phyloP scores from a whole-genome alignment of 176 grass and related monocot genomes.

The Oryza coarctata region DNA sequence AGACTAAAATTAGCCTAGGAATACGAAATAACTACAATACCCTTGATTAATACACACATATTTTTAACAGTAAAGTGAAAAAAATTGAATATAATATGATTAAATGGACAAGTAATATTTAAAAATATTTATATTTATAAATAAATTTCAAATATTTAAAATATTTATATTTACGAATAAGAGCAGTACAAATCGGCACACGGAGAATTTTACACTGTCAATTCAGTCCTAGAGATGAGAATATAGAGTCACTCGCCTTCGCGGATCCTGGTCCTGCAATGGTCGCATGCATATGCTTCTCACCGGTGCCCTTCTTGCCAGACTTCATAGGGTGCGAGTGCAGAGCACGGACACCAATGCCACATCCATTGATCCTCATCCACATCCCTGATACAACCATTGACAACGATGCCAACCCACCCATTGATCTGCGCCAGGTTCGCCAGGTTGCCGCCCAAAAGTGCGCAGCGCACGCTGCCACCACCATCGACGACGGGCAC shows the following conservation, averaged over 20 bases:
- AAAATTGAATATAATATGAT: too few species aligned
- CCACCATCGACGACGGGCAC: slow-evolving; percentile 73
- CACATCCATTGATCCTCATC: slow-evolving; percentile 94
- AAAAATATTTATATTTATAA: too few species aligned
- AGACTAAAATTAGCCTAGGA: too few species aligned
- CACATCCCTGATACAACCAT: slow-evolving; percentile 80
- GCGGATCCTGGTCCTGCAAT: slow-evolving; percentile 60
- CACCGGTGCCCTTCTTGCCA: slow-evolving; percentile 77
- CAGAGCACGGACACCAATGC: slow-evolving; percentile 74
- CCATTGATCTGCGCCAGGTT: slow-evolving; percentile 84
- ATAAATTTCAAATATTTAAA: too few species aligned
- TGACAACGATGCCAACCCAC: slow-evolving; percentile 80
- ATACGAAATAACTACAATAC: too few species aligned
- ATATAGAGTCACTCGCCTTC: slow-evolving; percentile 86
- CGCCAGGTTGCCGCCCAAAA: slow-evolving; percentile 78
- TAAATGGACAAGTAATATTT: too few species aligned
- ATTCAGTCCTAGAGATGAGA: slow-evolving; percentile 58
- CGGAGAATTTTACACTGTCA: slow-evolving; percentile 37
- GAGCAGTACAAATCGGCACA: not conserved
- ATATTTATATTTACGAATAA: too few species aligned
- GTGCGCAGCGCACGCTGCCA: slow-evolving; percentile 75
- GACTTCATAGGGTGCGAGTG: slow-evolving; percentile 76
- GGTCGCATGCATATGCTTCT: slow-evolving; percentile 61
- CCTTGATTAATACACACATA: too few species aligned
- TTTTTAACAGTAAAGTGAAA: too few species aligned